phyloP scores from a whole-genome alignment of 2,329 filamentous ascomycete species.

The Phoma sp. region DNA sequence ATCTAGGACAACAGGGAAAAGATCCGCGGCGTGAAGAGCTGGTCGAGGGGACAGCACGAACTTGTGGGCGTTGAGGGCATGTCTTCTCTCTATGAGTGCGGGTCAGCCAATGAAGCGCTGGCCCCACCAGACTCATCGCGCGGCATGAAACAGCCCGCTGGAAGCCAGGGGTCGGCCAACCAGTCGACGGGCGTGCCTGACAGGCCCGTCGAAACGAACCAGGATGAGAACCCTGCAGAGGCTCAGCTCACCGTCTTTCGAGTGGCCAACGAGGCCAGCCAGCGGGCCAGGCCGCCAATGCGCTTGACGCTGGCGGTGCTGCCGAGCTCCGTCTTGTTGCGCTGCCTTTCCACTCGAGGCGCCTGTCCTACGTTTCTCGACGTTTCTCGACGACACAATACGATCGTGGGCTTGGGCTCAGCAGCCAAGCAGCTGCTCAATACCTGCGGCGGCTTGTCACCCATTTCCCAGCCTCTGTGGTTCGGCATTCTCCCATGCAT shows the following conservation, averaged over 20 bases:
- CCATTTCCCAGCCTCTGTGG: neutral
- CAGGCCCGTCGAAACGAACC: constrained; percentile 36
- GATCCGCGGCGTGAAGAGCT: constrained; percentile 19
- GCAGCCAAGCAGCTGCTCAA: constrained; percentile 1
- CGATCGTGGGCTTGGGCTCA: neutral
- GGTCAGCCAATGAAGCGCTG: constrained; percentile 15
- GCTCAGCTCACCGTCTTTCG: constrained; percentile 32
- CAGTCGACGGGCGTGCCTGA: constrained; percentile 31
- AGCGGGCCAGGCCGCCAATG: constrained; percentile 18
- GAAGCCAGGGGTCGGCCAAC: constrained; percentile 27
- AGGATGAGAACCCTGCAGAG: constrained; percentile 20
- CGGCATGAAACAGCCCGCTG: constrained; percentile 29
- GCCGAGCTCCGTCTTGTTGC: constrained; percentile 16
- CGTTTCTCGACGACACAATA: too few species aligned
- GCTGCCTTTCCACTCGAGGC: neutral
- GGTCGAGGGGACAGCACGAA: constrained; percentile 17
- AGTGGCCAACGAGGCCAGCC: constrained; percentile 20
- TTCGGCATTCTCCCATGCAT: neutral
- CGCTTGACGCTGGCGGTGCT: constrained; percentile 16
- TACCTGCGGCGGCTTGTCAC: neutral
- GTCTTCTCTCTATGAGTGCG: constrained; percentile 9
- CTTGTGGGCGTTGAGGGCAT: constrained; percentile 27
- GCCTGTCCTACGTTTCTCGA: neutral
- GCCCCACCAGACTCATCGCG: constrained; percentile 14
- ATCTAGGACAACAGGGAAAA: constrained; percentile 24